A percentile compares a stretch with the other conserved stretches of the same genome.
These are phyloP conservation scores for Paraphaeosphaeria sporulosa DNA, from an alignment of 2,329 filamentous ascomycete genomes.

Conservation along the genomic window DNA sequence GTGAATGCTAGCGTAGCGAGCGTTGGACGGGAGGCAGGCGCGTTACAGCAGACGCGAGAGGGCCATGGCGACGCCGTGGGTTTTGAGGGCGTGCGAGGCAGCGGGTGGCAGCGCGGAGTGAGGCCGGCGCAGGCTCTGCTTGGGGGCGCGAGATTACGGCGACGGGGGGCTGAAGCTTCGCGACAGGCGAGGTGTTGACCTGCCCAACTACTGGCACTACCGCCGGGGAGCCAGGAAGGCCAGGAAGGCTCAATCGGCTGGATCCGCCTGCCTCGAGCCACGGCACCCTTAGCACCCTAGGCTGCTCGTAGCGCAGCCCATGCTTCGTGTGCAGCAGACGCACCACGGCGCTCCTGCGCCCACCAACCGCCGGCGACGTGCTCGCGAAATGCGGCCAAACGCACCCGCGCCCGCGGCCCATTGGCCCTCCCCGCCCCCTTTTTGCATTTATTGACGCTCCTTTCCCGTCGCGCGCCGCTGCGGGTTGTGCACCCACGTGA, in stretches of 20 bases:
- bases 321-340: neutral
- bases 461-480: constrained; percentile 11
- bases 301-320: neutral
- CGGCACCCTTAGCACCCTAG: constrained; percentile 2
- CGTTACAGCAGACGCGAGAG: constrained; percentile 3
- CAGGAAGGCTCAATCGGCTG: constrained; percentile 19
- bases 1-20: constrained; percentile 15
- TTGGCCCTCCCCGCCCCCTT: constrained; percentile 42
- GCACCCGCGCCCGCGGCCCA: constrained; percentile 19
- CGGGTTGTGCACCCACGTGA: constrained; percentile 28
- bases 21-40: constrained; percentile 3
- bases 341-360: no score
- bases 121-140: constrained; percentile 1
- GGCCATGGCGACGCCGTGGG: constrained; percentile 19
- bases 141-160: constrained; percentile 12
- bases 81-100: constrained; percentile 19
- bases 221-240: neutral
- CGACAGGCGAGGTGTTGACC: constrained; percentile 7
- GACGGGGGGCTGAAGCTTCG: constrained; percentile 12
- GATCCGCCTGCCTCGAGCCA: constrained; percentile 15
- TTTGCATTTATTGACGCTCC: constrained; percentile 34
- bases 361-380: neutral
- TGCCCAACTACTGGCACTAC: constrained; percentile 2
- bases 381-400: constrained; percentile 6
- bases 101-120: neutral